Conservation (phyloP, 2,329 filamentous ascomycete species). For the Rutstroemia sp. region DNA sequence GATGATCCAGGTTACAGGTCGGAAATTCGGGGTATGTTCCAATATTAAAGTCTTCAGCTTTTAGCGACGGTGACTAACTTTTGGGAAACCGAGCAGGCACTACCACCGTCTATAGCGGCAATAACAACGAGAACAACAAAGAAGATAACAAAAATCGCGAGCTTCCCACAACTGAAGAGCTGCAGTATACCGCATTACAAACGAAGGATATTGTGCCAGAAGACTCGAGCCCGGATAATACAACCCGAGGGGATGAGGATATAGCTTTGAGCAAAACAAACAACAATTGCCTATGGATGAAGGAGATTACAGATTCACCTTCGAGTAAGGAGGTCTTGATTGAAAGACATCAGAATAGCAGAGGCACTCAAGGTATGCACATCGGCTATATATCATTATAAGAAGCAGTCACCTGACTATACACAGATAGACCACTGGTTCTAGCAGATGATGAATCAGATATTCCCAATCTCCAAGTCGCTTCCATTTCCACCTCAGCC, state of each 20-base stretch:
- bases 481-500: too few species aligned
- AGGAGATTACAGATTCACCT: background rate
- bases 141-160: too few species aligned
- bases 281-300: background rate
- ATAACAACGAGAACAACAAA: background rate
- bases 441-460: too few species aligned
- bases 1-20: background rate
- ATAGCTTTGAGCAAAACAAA: conserved; percentile 8
- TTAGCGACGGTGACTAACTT: background rate
- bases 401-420: too few species aligned
- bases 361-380: background rate
- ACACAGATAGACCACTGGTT: too few species aligned
- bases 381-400: background rate
- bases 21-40: background rate
- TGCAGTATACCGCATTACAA: too few species aligned
- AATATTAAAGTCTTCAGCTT: background rate
- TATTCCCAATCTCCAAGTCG: too few species aligned
- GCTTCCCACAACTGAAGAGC: too few species aligned
- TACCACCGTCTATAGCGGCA: background rate
- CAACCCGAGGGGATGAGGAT: background rate
- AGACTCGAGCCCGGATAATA: too few species aligned
- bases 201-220: too few species aligned
- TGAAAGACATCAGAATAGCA: background rate
- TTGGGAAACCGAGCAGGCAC: background rate
- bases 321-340: background rate